Evolutionary conservation across 2,329 filamentous ascomycete genomes (phyloP).

Genomic region (Cadophora sp.): DNA sequence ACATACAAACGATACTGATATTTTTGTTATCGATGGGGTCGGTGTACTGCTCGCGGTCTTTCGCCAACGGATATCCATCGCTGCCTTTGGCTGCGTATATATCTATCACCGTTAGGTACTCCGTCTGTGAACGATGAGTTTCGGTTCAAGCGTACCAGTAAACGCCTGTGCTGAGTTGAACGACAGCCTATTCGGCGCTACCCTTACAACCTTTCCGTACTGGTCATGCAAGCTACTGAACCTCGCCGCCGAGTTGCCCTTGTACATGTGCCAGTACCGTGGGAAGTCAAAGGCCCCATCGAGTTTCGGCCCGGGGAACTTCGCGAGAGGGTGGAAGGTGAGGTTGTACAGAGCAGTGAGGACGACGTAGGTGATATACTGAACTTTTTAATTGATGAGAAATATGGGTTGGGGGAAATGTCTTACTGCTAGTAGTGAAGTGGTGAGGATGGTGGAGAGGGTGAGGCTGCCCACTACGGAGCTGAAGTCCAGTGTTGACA

Average conservation of each 20-base stretch:
- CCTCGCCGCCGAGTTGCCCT: conserved; percentile 4
- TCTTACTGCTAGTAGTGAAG: conserved; percentile 4
- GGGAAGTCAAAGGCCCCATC: conserved; percentile 24
- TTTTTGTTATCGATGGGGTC: neutral
- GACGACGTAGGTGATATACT: conserved; percentile 14
- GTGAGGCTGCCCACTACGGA: neutral
- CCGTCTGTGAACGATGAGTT: neutral
- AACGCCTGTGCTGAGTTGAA: conserved; percentile 42
- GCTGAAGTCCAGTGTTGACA: neutral
- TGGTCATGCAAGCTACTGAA: conserved; percentile 19
- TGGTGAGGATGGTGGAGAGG: neutral
- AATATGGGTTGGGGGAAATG: too few species aligned
- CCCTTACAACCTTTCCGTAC: conserved; percentile 28
- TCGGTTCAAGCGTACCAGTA: conserved; percentile 16
- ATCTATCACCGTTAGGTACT: too few species aligned
- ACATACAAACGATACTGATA: neutral
- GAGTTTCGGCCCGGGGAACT: conserved; percentile 43
- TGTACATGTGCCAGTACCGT: conserved; percentile 13
- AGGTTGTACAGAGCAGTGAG: conserved; percentile 26
- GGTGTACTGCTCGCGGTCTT: conserved; percentile 4
- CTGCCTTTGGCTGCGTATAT: neutral
- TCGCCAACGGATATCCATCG: neutral
- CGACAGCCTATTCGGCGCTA: conserved; percentile 42
- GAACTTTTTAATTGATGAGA: neutral
- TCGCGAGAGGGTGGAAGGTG: conserved; percentile 42